Conservation (phyloP, 345 rosid genomes). For the Cardamine resedifolia region DNA sequence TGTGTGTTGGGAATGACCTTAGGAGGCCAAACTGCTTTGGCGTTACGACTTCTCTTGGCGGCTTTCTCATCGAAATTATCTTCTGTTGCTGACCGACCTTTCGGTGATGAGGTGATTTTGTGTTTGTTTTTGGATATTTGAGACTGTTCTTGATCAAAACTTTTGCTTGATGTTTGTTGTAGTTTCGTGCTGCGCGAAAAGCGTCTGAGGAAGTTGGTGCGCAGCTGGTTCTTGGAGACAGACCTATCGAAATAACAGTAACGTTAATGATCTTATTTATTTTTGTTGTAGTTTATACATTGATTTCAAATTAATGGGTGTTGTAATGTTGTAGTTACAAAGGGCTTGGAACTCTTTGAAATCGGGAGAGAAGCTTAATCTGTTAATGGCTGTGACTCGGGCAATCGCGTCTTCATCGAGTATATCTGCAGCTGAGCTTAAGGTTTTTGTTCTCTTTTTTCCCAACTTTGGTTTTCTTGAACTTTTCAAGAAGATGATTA, state of each 20-base stretch:
- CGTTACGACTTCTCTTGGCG: conserved; percentile 77
- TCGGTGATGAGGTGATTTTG: conserved; percentile 72
- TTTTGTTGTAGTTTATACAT: background rate
- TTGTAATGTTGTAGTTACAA: conserved; percentile 54
- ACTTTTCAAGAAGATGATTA: background rate
- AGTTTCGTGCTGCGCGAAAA: conserved; percentile 88
- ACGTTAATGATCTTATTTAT: background rate
- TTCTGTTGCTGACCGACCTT: conserved; percentile 65
- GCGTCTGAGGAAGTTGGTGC: conserved; percentile 84
- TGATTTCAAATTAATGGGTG: background rate
- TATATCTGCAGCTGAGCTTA: conserved; percentile 40
- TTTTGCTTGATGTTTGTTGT: conserved; percentile 1
- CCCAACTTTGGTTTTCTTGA: background rate
- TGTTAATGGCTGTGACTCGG: conserved; percentile 48
- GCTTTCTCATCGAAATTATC: conserved; percentile 82
- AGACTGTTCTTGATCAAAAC: background rate
- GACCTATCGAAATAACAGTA: conserved; percentile 88
- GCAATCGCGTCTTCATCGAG: conserved; percentile 62
- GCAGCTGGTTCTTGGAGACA: conserved; percentile 83
- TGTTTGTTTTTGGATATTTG: background rate
- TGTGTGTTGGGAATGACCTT: conserved; percentile 18
- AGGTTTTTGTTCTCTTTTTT: conserved; percentile 40
- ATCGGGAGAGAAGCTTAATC: conserved; percentile 55
- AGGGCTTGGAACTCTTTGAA: conserved; percentile 78
- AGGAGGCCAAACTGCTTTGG: conserved; percentile 92